phyloP scores from a whole-genome alignment of 305 asterid species.

The Fraxinus dipetala region DNA sequence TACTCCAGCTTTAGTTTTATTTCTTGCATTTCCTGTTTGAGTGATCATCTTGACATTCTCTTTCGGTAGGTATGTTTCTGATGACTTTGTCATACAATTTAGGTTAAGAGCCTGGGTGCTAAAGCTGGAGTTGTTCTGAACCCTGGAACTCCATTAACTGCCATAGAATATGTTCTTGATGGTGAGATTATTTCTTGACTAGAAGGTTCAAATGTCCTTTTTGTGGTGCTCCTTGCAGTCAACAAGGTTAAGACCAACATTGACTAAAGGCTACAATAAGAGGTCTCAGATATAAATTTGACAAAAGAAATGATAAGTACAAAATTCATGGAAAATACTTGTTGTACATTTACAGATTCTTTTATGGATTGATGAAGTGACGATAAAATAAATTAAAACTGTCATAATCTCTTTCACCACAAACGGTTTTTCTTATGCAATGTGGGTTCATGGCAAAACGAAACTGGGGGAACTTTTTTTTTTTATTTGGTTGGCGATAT shows the following conservation, averaged over 20 bases:
- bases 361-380: neutral
- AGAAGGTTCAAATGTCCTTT: neutral
- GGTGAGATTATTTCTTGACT: slow-evolving; percentile 47
- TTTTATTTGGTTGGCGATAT: neutral
- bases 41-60: neutral
- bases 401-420: neutral
- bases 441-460: neutral
- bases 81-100: slow-evolving; percentile 18
- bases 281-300: neutral
- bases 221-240: neutral
- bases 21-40: neutral
- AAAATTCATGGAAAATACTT: neutral
- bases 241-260: neutral
- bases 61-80: slow-evolving; percentile 20
- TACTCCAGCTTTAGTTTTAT: neutral
- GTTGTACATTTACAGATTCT: neutral
- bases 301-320: neutral
- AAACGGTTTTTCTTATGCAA: neutral
- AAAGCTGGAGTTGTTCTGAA: slow-evolving; percentile 99
- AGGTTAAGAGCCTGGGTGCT: slow-evolving; percentile 92
- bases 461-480: neutral
- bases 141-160: slow-evolving; percentile 81
- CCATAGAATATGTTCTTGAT: slow-evolving; percentile 91
- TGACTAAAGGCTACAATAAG: neutral
- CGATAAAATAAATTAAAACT: neutral